Evolutionary conservation across 2,329 filamentous ascomycete genomes (phyloP), one percentile per base, ranked within the genome.

Genomic region (Sporothrix variecibatus): DNA sequence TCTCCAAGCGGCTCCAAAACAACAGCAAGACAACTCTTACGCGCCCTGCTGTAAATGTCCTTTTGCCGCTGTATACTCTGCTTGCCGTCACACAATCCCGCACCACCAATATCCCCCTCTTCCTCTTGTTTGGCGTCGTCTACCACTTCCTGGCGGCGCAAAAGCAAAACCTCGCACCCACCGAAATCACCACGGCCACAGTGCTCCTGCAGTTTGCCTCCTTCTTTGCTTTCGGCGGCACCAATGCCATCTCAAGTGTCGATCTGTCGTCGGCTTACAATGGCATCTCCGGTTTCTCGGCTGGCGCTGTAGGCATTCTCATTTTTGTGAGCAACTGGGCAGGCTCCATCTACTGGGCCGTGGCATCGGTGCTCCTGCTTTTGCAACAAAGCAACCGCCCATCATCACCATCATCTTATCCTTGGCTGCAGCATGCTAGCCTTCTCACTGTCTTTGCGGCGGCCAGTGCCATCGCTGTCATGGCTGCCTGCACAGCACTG

Each of bases 201-300:
- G 85, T 98, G 46, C 88, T 98, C 46, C 85, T 97, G 56, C 92
- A 97, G 77, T 91, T 95, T 83, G 86, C 90, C 49, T 91, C 92
- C 71, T 99, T 97, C 86, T 99, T 98, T 81, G 92, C 94, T 40
- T 90, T 94, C 76, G 96, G 95, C 31, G 94, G 94, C 80, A 94
- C 93, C 65, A 99, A 99, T 81, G 93, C 96, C 56, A 97, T 99
- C 77, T 97, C 95, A 15, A 95, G 93, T n/a, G 90, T 99, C 78
- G 95, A 98, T 80, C 88, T 99, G 26, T 97, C 94, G 6, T 97
- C 92, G 80, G 95, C 95, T 0, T 99, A 99, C 84, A 99, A 99
- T 79, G 96, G 96, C 76, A 87, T 99, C 51, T 88, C 87, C 69
- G 89, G 87, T 73, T 99, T 97, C 85, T 95, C 93, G 79, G 86